phyloP scores from a whole-genome alignment of 768 basidiomycete species.

The Boletus sp. region DNA sequence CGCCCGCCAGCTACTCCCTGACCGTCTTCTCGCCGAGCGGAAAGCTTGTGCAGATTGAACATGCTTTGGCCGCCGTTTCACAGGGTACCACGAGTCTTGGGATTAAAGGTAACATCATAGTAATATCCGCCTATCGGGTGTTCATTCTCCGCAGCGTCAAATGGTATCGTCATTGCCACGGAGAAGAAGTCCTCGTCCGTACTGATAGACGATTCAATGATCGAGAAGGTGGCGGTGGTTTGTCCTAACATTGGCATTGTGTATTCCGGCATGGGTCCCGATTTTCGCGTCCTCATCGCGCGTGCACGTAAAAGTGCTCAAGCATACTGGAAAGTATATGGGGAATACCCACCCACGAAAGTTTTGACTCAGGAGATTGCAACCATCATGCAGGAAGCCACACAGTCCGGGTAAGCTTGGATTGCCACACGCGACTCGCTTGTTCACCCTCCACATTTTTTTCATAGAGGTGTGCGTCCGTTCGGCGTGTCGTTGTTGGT shows the following conservation, averaged over 20 bases:
- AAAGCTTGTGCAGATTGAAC: constrained; percentile 99
- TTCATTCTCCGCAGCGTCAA: constrained; percentile 67
- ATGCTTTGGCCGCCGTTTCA: constrained; percentile 94
- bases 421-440: constrained; percentile 21
- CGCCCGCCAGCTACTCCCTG: constrained; percentile 79
- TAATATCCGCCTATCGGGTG: constrained; percentile 26
- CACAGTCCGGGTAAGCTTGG: constrained; percentile 86
- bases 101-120: constrained; percentile 77
- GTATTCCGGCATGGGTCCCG: constrained; percentile 99
- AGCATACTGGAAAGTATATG: constrained; percentile 99
- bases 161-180: constrained; percentile 98
- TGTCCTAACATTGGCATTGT: constrained; percentile 99
- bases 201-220: constrained; percentile 95
- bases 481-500: constrained; percentile 97
- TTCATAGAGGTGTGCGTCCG: constrained; percentile 91
- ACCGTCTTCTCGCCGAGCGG: constrained; percentile 99
- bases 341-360: constrained; percentile 96
- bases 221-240: constrained; percentile 95
- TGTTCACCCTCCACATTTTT: constrained; percentile 33
- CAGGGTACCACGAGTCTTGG: constrained; percentile 96
- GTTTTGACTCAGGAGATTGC: constrained; percentile 97
- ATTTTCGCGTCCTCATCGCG: constrained; percentile 91
- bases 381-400: constrained; percentile 98
- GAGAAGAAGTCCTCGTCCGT: constrained; percentile 99
- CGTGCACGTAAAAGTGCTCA: constrained; percentile 98